These are phyloP conservation scores for Tuber microsphaerosporum DNA, from an alignment of 495 filamentous ascomycete genomes.

Conservation along the genomic window DNA sequence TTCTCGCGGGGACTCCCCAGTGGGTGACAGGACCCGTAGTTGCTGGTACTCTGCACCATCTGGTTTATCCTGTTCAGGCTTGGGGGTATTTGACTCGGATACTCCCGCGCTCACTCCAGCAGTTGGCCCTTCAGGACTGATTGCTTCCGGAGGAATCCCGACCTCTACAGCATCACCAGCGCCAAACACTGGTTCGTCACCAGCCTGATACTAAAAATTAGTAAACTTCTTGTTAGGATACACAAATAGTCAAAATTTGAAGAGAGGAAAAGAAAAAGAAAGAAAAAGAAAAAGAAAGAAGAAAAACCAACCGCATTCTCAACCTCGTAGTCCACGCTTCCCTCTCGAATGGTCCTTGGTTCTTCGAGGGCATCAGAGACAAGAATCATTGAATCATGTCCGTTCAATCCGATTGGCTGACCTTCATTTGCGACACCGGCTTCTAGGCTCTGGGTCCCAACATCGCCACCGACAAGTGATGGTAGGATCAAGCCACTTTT, in stretches of 20 bases:
- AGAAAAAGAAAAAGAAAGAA: not conserved
- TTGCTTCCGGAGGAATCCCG: constrained; percentile 24
- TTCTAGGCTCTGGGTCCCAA: not conserved
- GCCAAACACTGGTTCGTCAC: constrained; percentile 31
- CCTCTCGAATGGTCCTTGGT: not conserved
- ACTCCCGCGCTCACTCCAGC: not conserved
- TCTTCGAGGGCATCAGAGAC: not conserved
- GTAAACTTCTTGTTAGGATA: constrained; percentile 4
- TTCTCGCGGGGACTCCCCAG: constrained; percentile 30
- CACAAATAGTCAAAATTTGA: not conserved
- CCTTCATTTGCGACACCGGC: not conserved
- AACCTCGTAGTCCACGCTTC: constrained; percentile 28
- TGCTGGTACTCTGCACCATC: constrained; percentile 15
- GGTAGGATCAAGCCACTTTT: not conserved
- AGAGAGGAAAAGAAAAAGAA: not conserved
- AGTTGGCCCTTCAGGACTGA: constrained; percentile 10
- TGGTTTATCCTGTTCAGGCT: not conserved
- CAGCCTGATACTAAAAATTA: constrained; percentile 14
- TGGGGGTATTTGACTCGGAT: not conserved
- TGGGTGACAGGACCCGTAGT: constrained; percentile 27
- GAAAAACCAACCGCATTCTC: constrained; percentile 19
- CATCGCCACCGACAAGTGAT: constrained; percentile 1
- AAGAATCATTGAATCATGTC: not conserved
- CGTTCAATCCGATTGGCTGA: not conserved
- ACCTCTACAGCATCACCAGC: constrained; percentile 11